Base-by-base conservation (phyloP, 1,284 basidiomycete species). In the Cryptococcus sp. region DNA sequence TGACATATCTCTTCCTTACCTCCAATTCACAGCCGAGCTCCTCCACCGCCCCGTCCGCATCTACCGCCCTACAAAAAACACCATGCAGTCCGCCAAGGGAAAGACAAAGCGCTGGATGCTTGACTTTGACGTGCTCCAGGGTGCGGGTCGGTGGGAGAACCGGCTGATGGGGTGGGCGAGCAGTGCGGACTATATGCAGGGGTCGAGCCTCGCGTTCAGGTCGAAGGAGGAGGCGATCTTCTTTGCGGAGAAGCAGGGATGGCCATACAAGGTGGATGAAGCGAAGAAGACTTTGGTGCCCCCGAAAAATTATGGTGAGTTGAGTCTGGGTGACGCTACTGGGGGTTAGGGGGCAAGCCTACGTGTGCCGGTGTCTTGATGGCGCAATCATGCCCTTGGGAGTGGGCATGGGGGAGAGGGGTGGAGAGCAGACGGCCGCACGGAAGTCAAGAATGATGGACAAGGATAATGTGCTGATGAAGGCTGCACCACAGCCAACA, bases 151-250 rank as follows among this genome's bases (percentile, higher is more conserved):
- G 59, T 98, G 95, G 95, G 93, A 97, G 82, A 98, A 98, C 75
- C 91, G 92, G n/a, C 78, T 98, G 68, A 98, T 98, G 90, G 95
- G 95, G 55, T 98, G 86, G 84, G 93, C 93, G 0, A 89, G 86
- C 78, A 89, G 87, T 55, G 95, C 91, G 59, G 95, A 98, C 79
- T 98, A 97, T 79, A 89, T 98, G 87, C 95, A 98, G 77, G 93
- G 89, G 33, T 90, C 90, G 2, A 85, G 87, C 16, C 68, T 98
- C 70, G 84, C 87, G 44, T 98, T 98, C 84, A 83, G 84, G 65
- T 86, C 85, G 51, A 91, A 89, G 78, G 91, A 94, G 73, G 92
- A 93, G 70, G 95, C 96, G 23, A 82, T 96, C 60, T 88, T 91
- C 72, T 98, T 98, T 63, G 73, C 71, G 46, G 75, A 77, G 65